A percentile compares a stretch with the other conserved stretches of the same genome.
These are phyloP conservation scores for Globisporangium cederbergense DNA, from an alignment of 352 stramenopile species.

Conservation along the genomic window DNA sequence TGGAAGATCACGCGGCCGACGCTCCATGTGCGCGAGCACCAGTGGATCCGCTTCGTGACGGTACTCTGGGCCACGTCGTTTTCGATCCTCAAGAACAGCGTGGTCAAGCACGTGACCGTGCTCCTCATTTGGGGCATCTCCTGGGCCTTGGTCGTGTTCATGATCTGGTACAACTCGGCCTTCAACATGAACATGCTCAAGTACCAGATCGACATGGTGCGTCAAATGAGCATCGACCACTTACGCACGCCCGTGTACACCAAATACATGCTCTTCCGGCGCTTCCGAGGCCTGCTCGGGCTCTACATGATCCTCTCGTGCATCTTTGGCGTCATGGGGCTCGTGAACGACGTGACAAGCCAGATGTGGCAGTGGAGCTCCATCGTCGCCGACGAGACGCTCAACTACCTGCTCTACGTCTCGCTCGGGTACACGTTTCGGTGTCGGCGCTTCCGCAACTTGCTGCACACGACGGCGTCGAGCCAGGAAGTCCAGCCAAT, in stretches of 20 bases:
- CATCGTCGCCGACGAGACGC: slow-evolving; percentile 32
- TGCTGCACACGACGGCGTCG: slow-evolving; percentile 27
- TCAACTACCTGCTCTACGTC: slow-evolving; percentile 41
- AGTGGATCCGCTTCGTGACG: slow-evolving; percentile 59
- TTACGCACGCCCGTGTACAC: slow-evolving; percentile 52
- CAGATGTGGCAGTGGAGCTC: slow-evolving; percentile 32
- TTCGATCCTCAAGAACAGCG: slow-evolving; percentile 34
- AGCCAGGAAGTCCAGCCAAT: neutral
- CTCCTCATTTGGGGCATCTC: slow-evolving; percentile 53
- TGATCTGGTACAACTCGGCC: slow-evolving; percentile 67
- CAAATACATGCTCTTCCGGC: slow-evolving; percentile 63
- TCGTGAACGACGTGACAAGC: slow-evolving; percentile 38
- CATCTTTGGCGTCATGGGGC: slow-evolving; percentile 34
- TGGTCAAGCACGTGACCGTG: slow-evolving; percentile 35
- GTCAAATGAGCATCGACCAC: slow-evolving; percentile 43
- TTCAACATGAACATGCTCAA: slow-evolving; percentile 74
- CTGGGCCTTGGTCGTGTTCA: slow-evolving; percentile 54
- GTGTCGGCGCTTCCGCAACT: slow-evolving; percentile 49
- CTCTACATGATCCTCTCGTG: slow-evolving; percentile 57
- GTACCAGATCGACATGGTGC: slow-evolving; percentile 60
- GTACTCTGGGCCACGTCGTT: slow-evolving; percentile 46
- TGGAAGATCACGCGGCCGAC: slow-evolving; percentile 63
- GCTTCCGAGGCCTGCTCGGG: slow-evolving; percentile 42
- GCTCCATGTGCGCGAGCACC: slow-evolving; percentile 39
- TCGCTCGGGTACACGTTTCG: slow-evolving; percentile 55